phyloP scores from a whole-genome alignment of 2,329 filamentous ascomycete species.

The Fonsecaea monophora region DNA sequence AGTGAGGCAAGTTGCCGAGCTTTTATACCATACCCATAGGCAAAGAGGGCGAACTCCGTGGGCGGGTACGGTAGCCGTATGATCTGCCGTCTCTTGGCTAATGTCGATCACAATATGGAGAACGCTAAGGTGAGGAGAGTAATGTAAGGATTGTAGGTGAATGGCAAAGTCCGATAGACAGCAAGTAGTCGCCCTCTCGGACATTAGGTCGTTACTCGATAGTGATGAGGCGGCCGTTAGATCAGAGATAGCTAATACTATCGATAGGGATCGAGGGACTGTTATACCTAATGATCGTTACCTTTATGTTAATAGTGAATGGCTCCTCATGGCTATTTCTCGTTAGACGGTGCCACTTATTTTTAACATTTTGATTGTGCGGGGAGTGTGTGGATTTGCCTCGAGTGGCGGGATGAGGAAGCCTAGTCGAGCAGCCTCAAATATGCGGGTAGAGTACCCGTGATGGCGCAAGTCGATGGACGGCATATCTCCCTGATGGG shows the following conservation, averaged over 20 bases:
- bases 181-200: no score
- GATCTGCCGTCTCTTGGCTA: conserved; percentile 1
- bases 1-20: conserved; percentile 4
- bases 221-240: no score
- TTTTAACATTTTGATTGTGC: background rate
- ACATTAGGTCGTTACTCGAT: no score
- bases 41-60: background rate
- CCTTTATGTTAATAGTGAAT: no score
- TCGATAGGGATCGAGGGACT: no score
- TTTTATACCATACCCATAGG: conserved; percentile 17
- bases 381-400: background rate
- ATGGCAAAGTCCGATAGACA: no score
- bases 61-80: conserved; percentile 16
- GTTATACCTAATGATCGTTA: no score
- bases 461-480: background rate
- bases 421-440: background rate
- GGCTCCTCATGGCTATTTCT: no score
- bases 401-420: background rate
- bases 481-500: background rate
- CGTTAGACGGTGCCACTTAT: background rate
- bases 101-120: background rate
- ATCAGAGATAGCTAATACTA: no score
- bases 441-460: background rate
- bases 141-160: background rate
- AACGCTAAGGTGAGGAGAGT: background rate